A percentile compares a stretch with the other conserved stretches of the same genome.
phyloP scores from a whole-genome alignment of 257 asterid species.

The Capsicum baccatum region DNA sequence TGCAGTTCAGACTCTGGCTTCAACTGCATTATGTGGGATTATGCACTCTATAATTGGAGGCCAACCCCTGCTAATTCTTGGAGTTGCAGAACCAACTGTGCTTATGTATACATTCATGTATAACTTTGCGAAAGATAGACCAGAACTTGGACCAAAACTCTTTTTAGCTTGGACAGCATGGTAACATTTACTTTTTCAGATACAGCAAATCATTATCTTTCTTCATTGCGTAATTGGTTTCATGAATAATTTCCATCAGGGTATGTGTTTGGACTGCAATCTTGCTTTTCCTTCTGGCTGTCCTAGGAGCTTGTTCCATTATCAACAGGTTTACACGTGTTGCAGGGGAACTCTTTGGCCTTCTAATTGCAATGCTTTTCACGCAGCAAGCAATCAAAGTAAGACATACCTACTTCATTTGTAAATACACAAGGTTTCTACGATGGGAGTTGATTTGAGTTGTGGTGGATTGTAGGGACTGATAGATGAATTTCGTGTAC shows the following conservation, averaged over 20 bases:
- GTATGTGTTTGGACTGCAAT: slow-evolving; percentile 67
- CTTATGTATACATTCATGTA: slow-evolving; percentile 42
- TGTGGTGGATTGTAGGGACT: slow-evolving; percentile 47
- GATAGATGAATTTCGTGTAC: slow-evolving; percentile 52
- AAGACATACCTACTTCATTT: background rate
- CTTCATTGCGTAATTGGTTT: background rate
- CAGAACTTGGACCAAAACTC: slow-evolving; percentile 37
- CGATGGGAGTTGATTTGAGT: background rate
- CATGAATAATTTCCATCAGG: slow-evolving; percentile 43
- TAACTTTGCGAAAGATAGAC: slow-evolving; percentile 39
- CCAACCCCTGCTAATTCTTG: slow-evolving; percentile 38
- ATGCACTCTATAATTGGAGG: slow-evolving; percentile 41
- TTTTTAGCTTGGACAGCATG: slow-evolving; percentile 43
- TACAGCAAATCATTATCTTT: background rate
- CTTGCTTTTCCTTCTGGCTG: slow-evolving; percentile 60
- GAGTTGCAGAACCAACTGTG: slow-evolving; percentile 44
- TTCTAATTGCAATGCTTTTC: slow-evolving; percentile 42
- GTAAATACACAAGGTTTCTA: background rate
- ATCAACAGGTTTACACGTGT: slow-evolving; percentile 39
- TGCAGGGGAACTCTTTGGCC: slow-evolving; percentile 42
- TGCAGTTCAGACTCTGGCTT: slow-evolving; percentile 40
- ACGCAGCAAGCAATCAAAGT: slow-evolving; percentile 41
- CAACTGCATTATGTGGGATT: slow-evolving; percentile 42
- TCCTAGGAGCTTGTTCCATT: slow-evolving; percentile 58
- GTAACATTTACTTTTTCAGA: slow-evolving; percentile 15